Conservation (phyloP, 345 rosid genomes). For the Populus euphratica region DNA sequence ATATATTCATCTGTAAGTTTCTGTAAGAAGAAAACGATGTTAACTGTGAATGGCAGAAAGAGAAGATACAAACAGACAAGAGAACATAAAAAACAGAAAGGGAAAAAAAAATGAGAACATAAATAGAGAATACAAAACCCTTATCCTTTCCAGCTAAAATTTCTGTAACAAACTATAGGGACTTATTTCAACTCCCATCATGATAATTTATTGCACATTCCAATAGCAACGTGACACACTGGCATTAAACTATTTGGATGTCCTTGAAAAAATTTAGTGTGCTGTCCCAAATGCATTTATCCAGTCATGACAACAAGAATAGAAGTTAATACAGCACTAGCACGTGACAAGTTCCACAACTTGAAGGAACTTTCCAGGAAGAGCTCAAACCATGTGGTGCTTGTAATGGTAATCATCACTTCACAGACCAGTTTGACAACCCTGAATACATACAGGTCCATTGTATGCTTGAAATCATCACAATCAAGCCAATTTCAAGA, state of each 20-base stretch:
- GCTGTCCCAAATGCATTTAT: background rate
- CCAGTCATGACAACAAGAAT: background rate
- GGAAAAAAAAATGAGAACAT: background rate
- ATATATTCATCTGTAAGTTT: conserved; percentile 80
- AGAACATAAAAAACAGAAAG: background rate
- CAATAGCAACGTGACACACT: background rate
- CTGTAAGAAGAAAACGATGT: conserved; percentile 42
- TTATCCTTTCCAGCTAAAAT: background rate
- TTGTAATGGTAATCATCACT: background rate
- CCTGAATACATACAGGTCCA: background rate
- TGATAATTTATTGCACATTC: background rate
- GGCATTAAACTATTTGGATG: background rate
- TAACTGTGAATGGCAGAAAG: background rate
- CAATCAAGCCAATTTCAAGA: background rate
- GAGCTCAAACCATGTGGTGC: background rate
- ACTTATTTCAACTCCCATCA: background rate
- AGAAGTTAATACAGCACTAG: background rate
- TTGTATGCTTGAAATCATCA: background rate
- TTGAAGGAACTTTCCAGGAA: background rate
- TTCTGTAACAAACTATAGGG: background rate
- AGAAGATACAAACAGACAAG: background rate
- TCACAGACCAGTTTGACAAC: background rate
- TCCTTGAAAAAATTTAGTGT: background rate
- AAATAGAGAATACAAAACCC: background rate
- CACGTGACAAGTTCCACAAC: too few species aligned